Conservation (phyloP, 2,329 filamentous ascomycete genomes). For the Ophiocordyceps camponoti-leonardi region DNA sequence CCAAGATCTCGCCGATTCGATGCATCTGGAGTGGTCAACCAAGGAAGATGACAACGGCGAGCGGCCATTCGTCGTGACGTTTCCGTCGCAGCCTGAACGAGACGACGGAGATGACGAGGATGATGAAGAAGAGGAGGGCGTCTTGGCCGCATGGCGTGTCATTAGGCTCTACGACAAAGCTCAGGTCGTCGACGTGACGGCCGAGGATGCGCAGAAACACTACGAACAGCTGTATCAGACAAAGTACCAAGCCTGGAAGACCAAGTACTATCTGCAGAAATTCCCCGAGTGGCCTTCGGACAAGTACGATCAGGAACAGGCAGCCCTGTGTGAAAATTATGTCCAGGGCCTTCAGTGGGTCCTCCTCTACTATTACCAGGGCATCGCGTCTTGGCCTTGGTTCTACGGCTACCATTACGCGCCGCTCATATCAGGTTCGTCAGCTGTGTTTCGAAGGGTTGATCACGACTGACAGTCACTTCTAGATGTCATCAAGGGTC, state of each 20-base stretch:
- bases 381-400: conserved; percentile 97
- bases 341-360: conserved; percentile 98
- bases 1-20: conserved; percentile 58
- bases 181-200: conserved; percentile 60
- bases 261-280: conserved; percentile 80
- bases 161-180: conserved; percentile 86
- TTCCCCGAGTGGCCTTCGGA: conserved; percentile 73
- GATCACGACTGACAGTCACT: background rate
- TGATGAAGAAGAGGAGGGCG: conserved; percentile 52
- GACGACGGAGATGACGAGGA: conserved; percentile 51
- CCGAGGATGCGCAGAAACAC: conserved; percentile 61
- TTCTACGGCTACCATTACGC: conserved; percentile 95
- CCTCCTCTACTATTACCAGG: conserved; percentile 91
- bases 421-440: conserved; percentile 72
- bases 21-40: conserved; percentile 40
- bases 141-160: conserved; percentile 68
- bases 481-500: conserved; percentile 69
- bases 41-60: conserved; percentile 37
- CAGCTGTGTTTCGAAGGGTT: background rate
- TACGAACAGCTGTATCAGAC: conserved; percentile 76
- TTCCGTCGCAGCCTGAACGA: conserved; percentile 32
- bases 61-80: conserved; percentile 32
- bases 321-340: conserved; percentile 80
- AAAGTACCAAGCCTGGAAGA: conserved; percentile 87
- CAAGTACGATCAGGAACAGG: conserved; percentile 59